These are phyloP conservation scores for Bidens hawaiensis DNA, from an alignment of 140 eudicot genomes.

Conservation along the genomic window DNA sequence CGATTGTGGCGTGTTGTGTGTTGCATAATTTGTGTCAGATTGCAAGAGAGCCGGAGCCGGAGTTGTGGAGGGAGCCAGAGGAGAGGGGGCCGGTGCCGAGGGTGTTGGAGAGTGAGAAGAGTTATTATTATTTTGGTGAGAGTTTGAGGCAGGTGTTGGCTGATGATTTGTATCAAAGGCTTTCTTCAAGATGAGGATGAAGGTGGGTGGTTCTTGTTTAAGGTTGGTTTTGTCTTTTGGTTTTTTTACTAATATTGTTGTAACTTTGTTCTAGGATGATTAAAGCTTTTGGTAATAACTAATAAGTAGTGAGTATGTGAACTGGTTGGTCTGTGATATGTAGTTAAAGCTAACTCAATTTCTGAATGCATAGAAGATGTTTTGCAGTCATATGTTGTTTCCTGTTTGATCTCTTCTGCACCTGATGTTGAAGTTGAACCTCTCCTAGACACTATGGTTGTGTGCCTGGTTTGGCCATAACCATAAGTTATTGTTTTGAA, in stretches of 20 bases:
- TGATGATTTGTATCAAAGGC: constrained; percentile 91
- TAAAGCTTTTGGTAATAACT: constrained; percentile 27
- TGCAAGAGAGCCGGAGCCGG: constrained; percentile 98
- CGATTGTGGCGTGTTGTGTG: constrained; percentile 94
- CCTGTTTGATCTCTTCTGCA: background rate
- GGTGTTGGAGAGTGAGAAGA: constrained; percentile 80
- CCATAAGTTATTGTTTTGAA: background rate
- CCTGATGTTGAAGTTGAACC: background rate
- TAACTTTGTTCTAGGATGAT: constrained; percentile 27
- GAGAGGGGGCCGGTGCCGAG: constrained; percentile 69
- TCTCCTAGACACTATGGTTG: no score
- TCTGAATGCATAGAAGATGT: background rate
- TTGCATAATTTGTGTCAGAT: constrained; percentile 96
- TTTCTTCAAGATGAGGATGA: constrained; percentile 83
- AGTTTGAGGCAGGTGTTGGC: constrained; percentile 85
- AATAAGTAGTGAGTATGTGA: constrained; percentile 10
- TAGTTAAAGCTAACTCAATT: constrained; percentile 25
- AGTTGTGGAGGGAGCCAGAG: constrained; percentile 86
- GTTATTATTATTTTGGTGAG: constrained; percentile 71
- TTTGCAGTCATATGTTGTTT: background rate
- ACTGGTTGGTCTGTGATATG: constrained; percentile 15
- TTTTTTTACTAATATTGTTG: constrained; percentile 15
- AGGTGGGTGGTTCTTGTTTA: background rate
- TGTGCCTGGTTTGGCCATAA: no score
- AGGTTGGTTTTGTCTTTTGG: constrained; percentile 2